Evolutionary conservation across 2,329 filamentous ascomycete species (phyloP).

Genomic region (Fusarium guadeloupense): DNA sequence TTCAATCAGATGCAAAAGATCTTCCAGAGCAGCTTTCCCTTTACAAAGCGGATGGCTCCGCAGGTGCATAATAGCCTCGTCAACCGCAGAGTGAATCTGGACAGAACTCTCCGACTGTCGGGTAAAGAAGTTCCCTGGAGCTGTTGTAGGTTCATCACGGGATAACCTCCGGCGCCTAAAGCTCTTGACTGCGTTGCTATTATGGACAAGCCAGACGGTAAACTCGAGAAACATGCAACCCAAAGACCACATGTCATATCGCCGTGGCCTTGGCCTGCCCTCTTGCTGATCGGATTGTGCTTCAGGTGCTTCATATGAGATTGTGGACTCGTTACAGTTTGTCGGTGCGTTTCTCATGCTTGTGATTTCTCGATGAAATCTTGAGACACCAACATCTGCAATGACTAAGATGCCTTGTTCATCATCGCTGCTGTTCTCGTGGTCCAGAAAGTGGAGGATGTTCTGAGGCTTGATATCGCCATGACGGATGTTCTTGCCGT

Average conservation of each 20-base stretch:
- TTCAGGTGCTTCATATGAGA: slow-evolving; percentile 29
- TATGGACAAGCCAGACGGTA: slow-evolving; percentile 22
- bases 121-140: slow-evolving; percentile 14
- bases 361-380: slow-evolving; percentile 11
- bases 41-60: background rate
- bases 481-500: slow-evolving; percentile 17
- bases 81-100: slow-evolving; percentile 5
- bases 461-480: slow-evolving; percentile 36
- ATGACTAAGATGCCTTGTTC: slow-evolving; percentile 1
- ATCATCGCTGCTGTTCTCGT: fast-evolving
- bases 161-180: slow-evolving; percentile 7
- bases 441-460: slow-evolving; percentile 19
- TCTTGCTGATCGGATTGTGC: background rate
- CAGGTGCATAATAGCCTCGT: background rate
- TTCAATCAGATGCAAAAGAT: slow-evolving; percentile 8
- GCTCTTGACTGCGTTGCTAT: background rate
- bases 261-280: background rate
- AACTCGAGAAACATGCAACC: slow-evolving; percentile 33
- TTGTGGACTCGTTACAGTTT: slow-evolving; percentile 7
- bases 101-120: background rate
- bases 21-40: background rate
- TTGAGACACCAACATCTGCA: slow-evolving; percentile 32
- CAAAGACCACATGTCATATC: slow-evolving; percentile 31
- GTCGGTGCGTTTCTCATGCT: slow-evolving; percentile 14
- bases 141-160: background rate